Evolutionary conservation across 495 filamentous ascomycete genomes (phyloP).

Genomic region (Tuber borchii): DNA sequence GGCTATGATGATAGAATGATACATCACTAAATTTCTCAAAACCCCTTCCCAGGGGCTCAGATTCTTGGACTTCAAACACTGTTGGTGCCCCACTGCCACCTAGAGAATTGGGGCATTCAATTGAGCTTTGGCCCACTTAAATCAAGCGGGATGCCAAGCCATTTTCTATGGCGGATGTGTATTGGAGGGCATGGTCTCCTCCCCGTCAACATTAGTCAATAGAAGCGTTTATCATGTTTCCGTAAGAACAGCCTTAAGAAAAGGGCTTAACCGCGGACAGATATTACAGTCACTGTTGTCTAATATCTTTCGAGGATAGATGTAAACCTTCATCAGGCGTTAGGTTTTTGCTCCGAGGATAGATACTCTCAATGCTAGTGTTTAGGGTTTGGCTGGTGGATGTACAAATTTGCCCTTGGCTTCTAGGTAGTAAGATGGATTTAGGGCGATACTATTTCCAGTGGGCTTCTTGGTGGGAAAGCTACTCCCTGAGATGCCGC

Average conservation of each 20-base stretch:
- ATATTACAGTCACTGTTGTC: background rate
- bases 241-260: background rate
- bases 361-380: background rate
- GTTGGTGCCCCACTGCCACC: background rate
- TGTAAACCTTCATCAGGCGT: background rate
- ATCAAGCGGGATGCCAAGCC: background rate
- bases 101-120: background rate
- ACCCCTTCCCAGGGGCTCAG: background rate
- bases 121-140: background rate
- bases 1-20: background rate
- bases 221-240: too few relatives aligned
- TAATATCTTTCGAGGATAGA: background rate
- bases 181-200: too few relatives aligned
- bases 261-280: background rate
- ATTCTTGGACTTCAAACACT: background rate
- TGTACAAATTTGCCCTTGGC: too few relatives aligned
- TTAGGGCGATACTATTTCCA: background rate
- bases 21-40: background rate
- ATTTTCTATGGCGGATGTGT: too few relatives aligned
- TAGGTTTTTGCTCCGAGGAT: background rate
- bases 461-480: background rate
- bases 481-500: background rate
- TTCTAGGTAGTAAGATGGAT: background rate
- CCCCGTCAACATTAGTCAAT: too few relatives aligned
- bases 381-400: background rate